Evolutionary conservation across 306 rosid genomes (phyloP), one percentile per base, ranked within the genome.

Genomic region (Malus asiatica): DNA sequence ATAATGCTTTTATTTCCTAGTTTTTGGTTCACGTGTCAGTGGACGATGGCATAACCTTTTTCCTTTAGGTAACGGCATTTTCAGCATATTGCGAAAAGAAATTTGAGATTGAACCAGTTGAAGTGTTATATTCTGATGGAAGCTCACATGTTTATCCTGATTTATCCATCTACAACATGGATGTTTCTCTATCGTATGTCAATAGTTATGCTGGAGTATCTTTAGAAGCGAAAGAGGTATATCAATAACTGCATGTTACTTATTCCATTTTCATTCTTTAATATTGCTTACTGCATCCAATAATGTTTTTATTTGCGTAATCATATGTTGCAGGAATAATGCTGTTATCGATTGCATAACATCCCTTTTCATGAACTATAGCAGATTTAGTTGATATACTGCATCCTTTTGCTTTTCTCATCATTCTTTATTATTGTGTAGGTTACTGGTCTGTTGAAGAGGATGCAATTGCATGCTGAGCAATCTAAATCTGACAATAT

Each of bases 101-200:
- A 76, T 92, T 90, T 82, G 89, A 88, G 74, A 85, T 92, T 69
- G 98, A 92, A 81, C 98, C 97, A 11, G 97, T 95, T 65, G 91
- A 92, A 95, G 98, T 95, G 73, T 76, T 83, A 71, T 80, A 79
- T 76, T 78, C 97, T 29, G 89, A 95, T 86, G 98, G 96, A 78
- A 88, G 79, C 77, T 85, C 95, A 10, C 71, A 70, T 70, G 80
- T 86, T 70, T 95, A 89, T 86, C 98, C 98, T 38, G 98, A 95
- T 71, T 79, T 92, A 76, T 90, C 96, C 32, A 66, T 90, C 79
- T 89, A 95, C 91, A 79, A 87, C 78, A 89, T 95, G 93, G 95
- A 92, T 76, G 97, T 92, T 81, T 84, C 97, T 65, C 79, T 95
- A 27, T 79, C 96, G n/a, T 95, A 90, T 79, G 80, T 95, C 74